Conservation (phyloP, 2,329 filamentous ascomycete genomes). For the Hirsutella thompsonii region DNA sequence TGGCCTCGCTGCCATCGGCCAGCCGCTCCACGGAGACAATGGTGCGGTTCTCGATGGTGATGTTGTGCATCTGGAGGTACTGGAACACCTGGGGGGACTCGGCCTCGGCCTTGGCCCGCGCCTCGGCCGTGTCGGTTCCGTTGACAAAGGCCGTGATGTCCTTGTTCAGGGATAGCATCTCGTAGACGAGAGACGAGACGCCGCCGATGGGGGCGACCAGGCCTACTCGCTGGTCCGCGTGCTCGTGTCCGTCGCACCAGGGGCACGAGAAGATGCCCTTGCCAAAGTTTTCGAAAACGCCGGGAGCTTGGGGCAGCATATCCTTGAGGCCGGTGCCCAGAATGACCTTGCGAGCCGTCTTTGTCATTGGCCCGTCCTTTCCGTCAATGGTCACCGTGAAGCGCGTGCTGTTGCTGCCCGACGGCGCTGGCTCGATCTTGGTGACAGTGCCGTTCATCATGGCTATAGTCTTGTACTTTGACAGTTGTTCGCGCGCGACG, state of each 20-base stretch:
- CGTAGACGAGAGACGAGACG: constrained; percentile 30
- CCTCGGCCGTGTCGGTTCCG: constrained; percentile 37
- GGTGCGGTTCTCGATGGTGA: constrained; percentile 42
- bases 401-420: constrained; percentile 23
- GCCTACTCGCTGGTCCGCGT: constrained; percentile 43
- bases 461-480: constrained; percentile 33
- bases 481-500: constrained; percentile 37
- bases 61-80: constrained; percentile 35
- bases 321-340: constrained; percentile 45
- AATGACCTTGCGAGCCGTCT: constrained; percentile 37
- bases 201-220: constrained; percentile 33
- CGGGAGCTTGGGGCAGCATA: constrained; percentile 40
- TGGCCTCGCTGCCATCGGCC: constrained; percentile 18
- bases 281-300: constrained; percentile 41
- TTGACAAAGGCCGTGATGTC: constrained; percentile 47
- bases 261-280: constrained; percentile 51
- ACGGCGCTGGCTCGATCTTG: constrained; percentile 25
- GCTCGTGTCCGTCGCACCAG: constrained; percentile 52
- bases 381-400: constrained; percentile 17
- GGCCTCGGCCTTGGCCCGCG: constrained; percentile 22
- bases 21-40: constrained; percentile 33
- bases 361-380: constrained; percentile 16
- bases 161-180: constrained; percentile 39
- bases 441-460: constrained; percentile 40
- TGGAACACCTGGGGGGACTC: constrained; percentile 32